Evolutionary conservation across 192 early-diverging fungal genomes (phyloP).

Genomic region (Backusella liffmaniae): DNA sequence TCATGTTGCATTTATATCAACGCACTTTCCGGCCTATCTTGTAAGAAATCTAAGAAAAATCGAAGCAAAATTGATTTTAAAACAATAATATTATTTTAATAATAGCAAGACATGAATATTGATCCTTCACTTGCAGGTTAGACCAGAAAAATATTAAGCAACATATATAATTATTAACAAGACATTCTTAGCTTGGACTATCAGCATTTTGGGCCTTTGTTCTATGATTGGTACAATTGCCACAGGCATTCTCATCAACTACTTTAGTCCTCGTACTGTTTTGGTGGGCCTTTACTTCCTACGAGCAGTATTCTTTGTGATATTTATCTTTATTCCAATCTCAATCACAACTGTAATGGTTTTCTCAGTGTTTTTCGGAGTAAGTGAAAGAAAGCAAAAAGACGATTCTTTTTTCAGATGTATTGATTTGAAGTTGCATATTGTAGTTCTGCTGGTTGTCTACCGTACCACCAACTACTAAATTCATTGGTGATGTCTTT

Average conservation of each 20-base stretch:
- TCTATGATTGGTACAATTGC: conserved; percentile 25
- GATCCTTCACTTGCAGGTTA: conserved; percentile 20
- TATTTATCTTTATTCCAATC: conserved; percentile 18
- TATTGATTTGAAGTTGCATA: background rate
- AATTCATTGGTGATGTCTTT: conserved; percentile 29
- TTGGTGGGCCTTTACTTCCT: conserved; percentile 14
- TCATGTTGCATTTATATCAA: conserved; percentile 32
- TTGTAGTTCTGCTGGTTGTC: conserved; percentile 31
- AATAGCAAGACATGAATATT: conserved; percentile 17
- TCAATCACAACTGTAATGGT: conserved; percentile 22
- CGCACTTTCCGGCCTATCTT: conserved; percentile 35
- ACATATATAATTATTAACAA: background rate
- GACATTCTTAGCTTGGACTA: conserved; percentile 25
- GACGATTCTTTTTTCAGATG: background rate
- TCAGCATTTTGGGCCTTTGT: conserved; percentile 27
- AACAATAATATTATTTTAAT: background rate
- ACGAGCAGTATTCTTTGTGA: conserved; percentile 17
- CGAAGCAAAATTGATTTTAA: background rate
- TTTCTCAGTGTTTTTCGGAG: conserved; percentile 33
- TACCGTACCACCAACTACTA: conserved; percentile 32
- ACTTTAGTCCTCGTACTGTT: conserved; percentile 27
- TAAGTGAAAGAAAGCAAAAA: conserved; percentile 12
- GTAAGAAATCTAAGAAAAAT: conserved; percentile 1
- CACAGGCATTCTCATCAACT: conserved; percentile 18
- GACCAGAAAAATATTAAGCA: background rate